A percentile compares a stretch with the other conserved stretches of the same genome.
Evolutionary conservation across 257 asterid genomes (phyloP).

Genomic region (Echites panduratus): DNA sequence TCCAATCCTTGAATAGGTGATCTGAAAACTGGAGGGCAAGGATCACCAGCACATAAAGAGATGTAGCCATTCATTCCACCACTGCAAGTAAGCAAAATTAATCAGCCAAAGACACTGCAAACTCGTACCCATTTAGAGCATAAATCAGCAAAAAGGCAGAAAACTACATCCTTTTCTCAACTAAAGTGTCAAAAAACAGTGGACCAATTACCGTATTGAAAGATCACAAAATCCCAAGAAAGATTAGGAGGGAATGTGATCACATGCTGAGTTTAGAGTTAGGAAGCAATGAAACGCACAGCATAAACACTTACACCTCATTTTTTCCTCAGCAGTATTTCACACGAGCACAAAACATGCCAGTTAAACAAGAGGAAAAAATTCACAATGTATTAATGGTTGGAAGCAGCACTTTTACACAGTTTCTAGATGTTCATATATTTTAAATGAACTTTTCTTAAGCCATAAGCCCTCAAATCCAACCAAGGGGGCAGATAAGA

Average conservation of each 20-base stretch:
- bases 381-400: neutral
- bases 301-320: neutral
- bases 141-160: neutral
- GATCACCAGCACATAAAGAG: slow-evolving; percentile 87
- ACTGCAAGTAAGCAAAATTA: slow-evolving; percentile 49
- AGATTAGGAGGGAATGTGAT: neutral
- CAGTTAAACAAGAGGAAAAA: neutral
- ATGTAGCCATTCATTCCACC: slow-evolving; percentile 97
- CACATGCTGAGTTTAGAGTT: neutral
- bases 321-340: neutral
- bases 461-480: neutral
- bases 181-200: neutral
- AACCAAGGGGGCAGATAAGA: neutral
- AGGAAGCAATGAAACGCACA: neutral
- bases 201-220: neutral
- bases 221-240: neutral
- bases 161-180: neutral
- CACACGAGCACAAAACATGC: neutral
- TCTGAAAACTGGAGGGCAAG: slow-evolving; percentile 91
- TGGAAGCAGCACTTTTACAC: neutral
- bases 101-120: slow-evolving; percentile 26
- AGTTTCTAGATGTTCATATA: neutral
- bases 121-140: neutral
- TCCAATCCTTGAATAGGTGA: slow-evolving; percentile 87
- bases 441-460: neutral